Percentiles rank a stretch among this genome's conserved stretches.
Evolutionary conservation across 2,329 filamentous ascomycete species (phyloP).

Genomic region (Fusarium humuli): DNA sequence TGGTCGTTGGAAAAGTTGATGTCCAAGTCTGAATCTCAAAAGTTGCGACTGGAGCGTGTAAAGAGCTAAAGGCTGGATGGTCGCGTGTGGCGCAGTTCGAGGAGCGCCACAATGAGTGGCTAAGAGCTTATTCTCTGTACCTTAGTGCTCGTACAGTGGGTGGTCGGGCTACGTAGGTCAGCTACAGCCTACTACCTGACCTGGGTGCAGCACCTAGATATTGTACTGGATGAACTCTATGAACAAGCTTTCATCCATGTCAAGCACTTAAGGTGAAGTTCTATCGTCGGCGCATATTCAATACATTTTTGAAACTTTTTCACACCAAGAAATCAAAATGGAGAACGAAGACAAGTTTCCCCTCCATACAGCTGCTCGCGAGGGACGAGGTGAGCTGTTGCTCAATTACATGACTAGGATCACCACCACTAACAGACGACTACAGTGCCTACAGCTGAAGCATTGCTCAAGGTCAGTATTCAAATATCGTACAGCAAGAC

Average conservation of each 20-base stretch:
- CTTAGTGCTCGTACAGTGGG: not conserved
- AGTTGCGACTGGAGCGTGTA: slow-evolving; percentile 37
- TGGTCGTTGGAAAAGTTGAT: slow-evolving; percentile 37
- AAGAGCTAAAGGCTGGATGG: slow-evolving; percentile 47
- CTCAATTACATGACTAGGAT: slow-evolving; percentile 2
- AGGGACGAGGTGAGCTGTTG: slow-evolving; percentile 77
- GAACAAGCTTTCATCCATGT: slow-evolving; percentile 1
- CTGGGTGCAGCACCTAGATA: not conserved
- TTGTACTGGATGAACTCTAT: not conserved
- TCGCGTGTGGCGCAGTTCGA: slow-evolving; percentile 47
- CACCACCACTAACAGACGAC: slow-evolving; percentile 22
- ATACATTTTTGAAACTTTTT: not conserved
- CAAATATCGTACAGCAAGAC: not conserved
- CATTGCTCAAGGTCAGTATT: slow-evolving; percentile 53
- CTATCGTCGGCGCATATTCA: not conserved
- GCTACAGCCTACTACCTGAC: slow-evolving; percentile 9
- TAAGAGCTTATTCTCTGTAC: slow-evolving; percentile 7
- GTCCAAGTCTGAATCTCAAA: slow-evolving; percentile 18
- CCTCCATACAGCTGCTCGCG: slow-evolving; percentile 86
- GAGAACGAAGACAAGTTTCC: slow-evolving; percentile 73
- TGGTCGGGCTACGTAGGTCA: slow-evolving; percentile 17
- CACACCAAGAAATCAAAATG: slow-evolving; percentile 19
- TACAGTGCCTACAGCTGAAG: slow-evolving; percentile 77
- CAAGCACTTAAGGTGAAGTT: not conserved
- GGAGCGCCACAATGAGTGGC: slow-evolving; percentile 37